Conservation (phyloP, 495 filamentous ascomycete genomes). For the Trichoderma asperelloides region DNA sequence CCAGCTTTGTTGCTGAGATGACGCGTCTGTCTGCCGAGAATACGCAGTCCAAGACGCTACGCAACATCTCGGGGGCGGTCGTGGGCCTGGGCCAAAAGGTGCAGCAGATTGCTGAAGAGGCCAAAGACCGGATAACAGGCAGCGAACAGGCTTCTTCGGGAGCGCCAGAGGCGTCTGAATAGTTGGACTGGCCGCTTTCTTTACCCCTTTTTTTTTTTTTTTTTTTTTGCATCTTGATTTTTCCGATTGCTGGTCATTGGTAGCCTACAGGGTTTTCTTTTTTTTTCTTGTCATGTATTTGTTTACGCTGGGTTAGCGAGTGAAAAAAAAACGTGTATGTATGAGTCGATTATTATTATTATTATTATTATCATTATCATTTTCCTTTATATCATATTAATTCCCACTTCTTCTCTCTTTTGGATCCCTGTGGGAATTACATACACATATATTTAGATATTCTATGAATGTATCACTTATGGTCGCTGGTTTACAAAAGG, state of each 20-base stretch:
- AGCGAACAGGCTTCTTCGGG: not conserved
- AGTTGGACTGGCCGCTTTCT: not conserved
- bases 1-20: conserved; percentile 83
- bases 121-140: not conserved
- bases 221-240: not conserved
- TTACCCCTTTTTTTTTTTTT: not conserved
- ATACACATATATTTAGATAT: too few relatives aligned
- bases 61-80: conserved; percentile 9
- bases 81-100: conserved; percentile 6
- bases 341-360: not conserved
- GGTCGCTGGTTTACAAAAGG: too few relatives aligned
- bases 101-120: not conserved
- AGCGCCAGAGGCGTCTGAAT: not conserved
- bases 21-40: conserved; percentile 39
- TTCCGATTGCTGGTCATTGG: not conserved
- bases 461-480: too few relatives aligned
- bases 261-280: not conserved
- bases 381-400: not conserved
- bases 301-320: not conserved
- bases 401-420: too few relatives aligned
- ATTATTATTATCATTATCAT: not conserved
- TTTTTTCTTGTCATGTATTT: not conserved
- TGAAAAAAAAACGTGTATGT: not conserved
- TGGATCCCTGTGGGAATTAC: too few relatives aligned
- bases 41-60: conserved; percentile 9